phyloP scores from a whole-genome alignment of 2,329 filamentous ascomycete species.

The Aotearoamyces nothofagi region DNA sequence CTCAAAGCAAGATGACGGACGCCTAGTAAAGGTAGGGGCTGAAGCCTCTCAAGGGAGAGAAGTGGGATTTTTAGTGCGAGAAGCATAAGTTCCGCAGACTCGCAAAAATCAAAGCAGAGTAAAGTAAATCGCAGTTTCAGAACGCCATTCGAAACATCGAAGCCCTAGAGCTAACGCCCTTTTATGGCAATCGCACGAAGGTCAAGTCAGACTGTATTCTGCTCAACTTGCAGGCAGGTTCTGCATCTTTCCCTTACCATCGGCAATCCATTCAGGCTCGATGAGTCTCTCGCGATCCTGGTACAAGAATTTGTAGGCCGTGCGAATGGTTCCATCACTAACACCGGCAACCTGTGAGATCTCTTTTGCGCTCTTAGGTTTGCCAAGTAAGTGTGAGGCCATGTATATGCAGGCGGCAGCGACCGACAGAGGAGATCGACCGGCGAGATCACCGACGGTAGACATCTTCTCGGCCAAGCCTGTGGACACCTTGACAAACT shows the following conservation, averaged over 20 bases:
- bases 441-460: conserved; percentile 62
- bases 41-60: no score
- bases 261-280: conserved; percentile 57
- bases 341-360: conserved; percentile 78
- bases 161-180: no score
- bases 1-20: no score
- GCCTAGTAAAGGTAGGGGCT: no score
- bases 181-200: no score
- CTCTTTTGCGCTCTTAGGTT: conserved; percentile 67
- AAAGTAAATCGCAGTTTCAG: no score
- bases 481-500: conserved; percentile 66
- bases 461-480: conserved; percentile 66
- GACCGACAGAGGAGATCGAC: conserved; percentile 84
- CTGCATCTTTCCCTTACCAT: conserved; percentile 54
- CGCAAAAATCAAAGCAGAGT: no score
- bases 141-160: no score
- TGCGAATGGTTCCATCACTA: conserved; percentile 93
- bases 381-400: conserved; percentile 73
- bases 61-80: no score
- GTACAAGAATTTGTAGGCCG: conserved; percentile 83
- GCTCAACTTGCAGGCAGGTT: conserved; percentile 40
- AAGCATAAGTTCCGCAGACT: no score
- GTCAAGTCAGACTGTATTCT: background rate
- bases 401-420: conserved; percentile 96
- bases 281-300: conserved; percentile 59